Base-by-base conservation (phyloP, 2,329 filamentous ascomycete genomes). In the Claviceps monticola region DNA sequence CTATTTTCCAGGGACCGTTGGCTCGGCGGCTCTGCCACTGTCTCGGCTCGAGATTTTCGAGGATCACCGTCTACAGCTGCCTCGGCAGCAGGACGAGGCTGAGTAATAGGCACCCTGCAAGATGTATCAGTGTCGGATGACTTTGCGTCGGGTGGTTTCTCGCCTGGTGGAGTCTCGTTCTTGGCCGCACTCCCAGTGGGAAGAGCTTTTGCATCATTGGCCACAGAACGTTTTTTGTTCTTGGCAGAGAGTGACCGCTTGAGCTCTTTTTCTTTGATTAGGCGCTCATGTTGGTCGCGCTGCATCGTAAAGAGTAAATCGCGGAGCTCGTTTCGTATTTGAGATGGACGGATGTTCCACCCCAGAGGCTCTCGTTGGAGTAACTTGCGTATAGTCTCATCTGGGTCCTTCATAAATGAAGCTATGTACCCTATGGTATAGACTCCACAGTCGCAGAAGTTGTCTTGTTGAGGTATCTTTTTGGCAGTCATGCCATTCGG, bases 371-470 rank as follows among this genome's bases (percentile, higher is more conserved):
- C 75, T 42, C 75, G 78, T 26, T 73, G 75, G 5, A 95, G 70
- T 17, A 95, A 69, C 54, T 78, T 82, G 19, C 69, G 69, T 16
- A 86, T 73, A 57, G 94, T 93, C 0, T 63, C 65, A 56, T 87
- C 80, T 0, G 91, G 91, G 54, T 88, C 70, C 50, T 80, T 74
- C 16, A 94, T 75, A 56, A 98, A 95, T 56, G 86, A 82, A 57
- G 88, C 79, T 50, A 95, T 74, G 61, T 97, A 98, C 2, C 83
- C 85, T 4, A 96, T 71, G 3, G 97, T 71, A 59, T 86, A 98
- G 0, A 96, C 71, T 8, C 93, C 93, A 61, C 93, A 98, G 63
- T 98, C 93, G 55, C 80, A 90, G 58, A 77, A 86, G 62, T 98
- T 97, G 48, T 79, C 69, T 65, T 98, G 93, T 55, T 78, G 70